phyloP scores from a whole-genome alignment of 306 rosid species.

The Glycine tomentella region DNA sequence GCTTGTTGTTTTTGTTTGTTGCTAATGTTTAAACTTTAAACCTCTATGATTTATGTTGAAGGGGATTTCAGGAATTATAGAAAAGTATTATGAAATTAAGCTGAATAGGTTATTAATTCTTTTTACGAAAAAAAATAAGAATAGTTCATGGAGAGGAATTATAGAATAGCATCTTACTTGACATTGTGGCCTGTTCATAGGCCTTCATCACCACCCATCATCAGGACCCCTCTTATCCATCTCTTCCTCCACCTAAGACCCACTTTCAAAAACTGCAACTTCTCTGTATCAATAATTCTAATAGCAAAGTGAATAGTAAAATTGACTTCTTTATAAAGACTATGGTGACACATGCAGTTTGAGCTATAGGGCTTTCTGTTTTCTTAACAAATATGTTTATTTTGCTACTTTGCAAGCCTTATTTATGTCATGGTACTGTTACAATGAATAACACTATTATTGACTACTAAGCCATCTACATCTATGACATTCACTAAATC shows the following conservation, averaged over 20 bases:
- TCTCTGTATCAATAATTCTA: background rate
- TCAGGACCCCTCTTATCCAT: constrained; percentile 47
- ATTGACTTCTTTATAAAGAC: background rate
- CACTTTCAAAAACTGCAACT: constrained; percentile 38
- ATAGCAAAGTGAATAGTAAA: background rate
- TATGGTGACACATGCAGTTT: background rate
- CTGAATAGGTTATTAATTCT: background rate
- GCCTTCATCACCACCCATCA: constrained; percentile 43
- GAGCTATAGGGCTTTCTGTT: background rate
- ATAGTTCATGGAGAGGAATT: constrained; percentile 32
- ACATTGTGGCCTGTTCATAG: constrained; percentile 29
- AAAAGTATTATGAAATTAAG: background rate
- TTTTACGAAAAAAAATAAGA: background rate
- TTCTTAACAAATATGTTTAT: background rate
- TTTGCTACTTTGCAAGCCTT: constrained; percentile 5
- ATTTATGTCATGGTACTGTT: background rate
- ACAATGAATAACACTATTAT: background rate
- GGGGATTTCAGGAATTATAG: constrained; percentile 48
- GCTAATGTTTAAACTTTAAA: constrained; percentile 26
- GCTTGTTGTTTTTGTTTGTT: constrained; percentile 12
- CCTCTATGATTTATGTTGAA: constrained; percentile 47
- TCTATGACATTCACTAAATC: constrained; percentile 4
- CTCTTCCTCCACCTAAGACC: constrained; percentile 50
- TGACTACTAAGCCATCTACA: background rate
- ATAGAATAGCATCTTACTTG: no score